A percentile compares a stretch with the other conserved stretches of the same genome.
Conservation (phyloP, 352 stramenopile species). For the Pythium phragmiticola region DNA sequence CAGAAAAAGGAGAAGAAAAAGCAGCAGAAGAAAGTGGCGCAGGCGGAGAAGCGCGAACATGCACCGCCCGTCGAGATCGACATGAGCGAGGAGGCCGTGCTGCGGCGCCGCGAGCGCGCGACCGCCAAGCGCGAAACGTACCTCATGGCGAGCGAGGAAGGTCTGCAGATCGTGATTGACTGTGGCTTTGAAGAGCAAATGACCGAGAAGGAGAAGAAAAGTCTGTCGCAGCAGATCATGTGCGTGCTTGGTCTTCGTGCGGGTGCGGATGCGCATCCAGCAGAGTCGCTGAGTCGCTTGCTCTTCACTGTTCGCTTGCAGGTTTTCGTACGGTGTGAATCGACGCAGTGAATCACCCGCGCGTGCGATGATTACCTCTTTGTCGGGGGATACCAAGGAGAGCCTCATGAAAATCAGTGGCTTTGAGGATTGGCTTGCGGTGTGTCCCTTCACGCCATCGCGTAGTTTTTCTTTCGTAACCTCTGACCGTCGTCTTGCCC, state of each 20-base stretch:
- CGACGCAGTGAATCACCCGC: conserved; percentile 51
- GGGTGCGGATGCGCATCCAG: not conserved
- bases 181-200: conserved; percentile 94
- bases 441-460: conserved; percentile 16
- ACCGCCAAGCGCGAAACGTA: conserved; percentile 73
- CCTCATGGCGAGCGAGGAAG: conserved; percentile 84
- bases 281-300: too few relatives aligned
- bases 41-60: conserved; percentile 38
- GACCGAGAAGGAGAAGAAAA: conserved; percentile 92
- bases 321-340: conserved; percentile 86
- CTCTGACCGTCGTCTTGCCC: not conserved
- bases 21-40: conserved; percentile 45
- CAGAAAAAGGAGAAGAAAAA: conserved; percentile 89
- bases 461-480: not conserved
- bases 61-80: conserved; percentile 53
- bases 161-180: conserved; percentile 89
- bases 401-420: conserved; percentile 91
- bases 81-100: conserved; percentile 77
- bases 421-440: conserved; percentile 81
- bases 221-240: conserved; percentile 93
- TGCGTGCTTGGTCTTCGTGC: conserved; percentile 41
- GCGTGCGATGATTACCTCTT: conserved; percentile 66
- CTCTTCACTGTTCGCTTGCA: conserved; percentile 13
- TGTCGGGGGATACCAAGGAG: conserved; percentile 65
- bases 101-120: conserved; percentile 52